These are phyloP conservation scores for Globisporangium yorkense DNA, from an alignment of 352 stramenopile genomes.

Conservation along the genomic window DNA sequence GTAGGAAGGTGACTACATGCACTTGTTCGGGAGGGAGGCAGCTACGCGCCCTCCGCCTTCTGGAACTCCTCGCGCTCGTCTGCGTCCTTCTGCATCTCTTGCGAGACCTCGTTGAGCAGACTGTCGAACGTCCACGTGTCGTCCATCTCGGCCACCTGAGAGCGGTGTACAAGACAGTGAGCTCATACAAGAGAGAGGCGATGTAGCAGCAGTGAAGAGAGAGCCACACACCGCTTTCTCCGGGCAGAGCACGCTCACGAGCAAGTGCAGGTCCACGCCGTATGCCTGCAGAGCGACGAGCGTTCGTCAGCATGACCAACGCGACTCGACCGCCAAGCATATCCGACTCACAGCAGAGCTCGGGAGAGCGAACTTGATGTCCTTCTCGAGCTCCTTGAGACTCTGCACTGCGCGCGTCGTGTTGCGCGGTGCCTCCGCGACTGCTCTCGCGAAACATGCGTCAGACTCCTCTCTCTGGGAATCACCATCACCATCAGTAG, in stretches of 20 bases:
- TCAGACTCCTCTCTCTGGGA: no score
- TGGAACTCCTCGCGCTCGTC: constrained; percentile 73
- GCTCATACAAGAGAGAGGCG: no score
- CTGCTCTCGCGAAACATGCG: constrained; percentile 12
- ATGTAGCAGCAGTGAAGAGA: neutral
- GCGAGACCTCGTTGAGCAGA: constrained; percentile 71
- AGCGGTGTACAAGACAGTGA: neutral
- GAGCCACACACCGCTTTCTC: constrained; percentile 53
- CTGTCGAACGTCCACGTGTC: constrained; percentile 73
- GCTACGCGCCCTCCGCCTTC: constrained; percentile 24
- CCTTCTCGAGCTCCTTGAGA: constrained; percentile 70
- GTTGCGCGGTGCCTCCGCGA: constrained; percentile 75
- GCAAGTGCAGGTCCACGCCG: constrained; percentile 58
- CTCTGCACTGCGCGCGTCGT: constrained; percentile 58
- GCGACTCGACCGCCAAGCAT: neutral
- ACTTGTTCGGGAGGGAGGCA: no score
- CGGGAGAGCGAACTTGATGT: constrained; percentile 74
- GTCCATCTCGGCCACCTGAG: constrained; percentile 58
- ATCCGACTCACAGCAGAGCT: constrained; percentile 28
- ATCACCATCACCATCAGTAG: no score
- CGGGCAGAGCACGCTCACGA: constrained; percentile 59
- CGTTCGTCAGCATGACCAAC: neutral
- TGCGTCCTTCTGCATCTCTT: constrained; percentile 72
- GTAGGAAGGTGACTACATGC: neutral
- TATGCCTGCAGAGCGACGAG: constrained; percentile 23